Conservation (phyloP, 257 asterid species). For the Petrea volubilis region DNA sequence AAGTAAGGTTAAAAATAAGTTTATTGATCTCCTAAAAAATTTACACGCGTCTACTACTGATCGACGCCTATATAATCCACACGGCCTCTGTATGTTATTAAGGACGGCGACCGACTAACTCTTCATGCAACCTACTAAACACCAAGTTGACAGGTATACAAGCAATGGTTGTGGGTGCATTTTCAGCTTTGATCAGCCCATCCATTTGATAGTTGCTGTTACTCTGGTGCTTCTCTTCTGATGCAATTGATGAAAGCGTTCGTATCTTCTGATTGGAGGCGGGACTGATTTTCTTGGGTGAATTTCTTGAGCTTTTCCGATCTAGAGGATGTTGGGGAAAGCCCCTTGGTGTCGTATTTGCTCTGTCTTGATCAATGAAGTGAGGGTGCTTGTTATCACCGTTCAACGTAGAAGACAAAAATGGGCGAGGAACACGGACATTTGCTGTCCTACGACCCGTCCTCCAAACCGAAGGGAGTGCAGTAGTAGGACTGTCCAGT, state of each 20-base stretch:
- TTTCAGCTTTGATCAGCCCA: constrained; percentile 54
- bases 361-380: constrained; percentile 29
- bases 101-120: constrained; percentile 65
- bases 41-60: constrained; percentile 55
- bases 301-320: constrained; percentile 45
- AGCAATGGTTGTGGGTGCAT: constrained; percentile 56
- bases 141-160: constrained; percentile 94
- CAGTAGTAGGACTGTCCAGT: constrained; percentile 42
- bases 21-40: constrained; percentile 61
- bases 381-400: constrained; percentile 39
- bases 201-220: constrained; percentile 38
- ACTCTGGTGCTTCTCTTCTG: constrained; percentile 46
- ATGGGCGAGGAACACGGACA: constrained; percentile 81
- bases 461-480: constrained; percentile 81
- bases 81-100: constrained; percentile 27
- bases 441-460: constrained; percentile 95
- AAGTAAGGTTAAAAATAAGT: constrained; percentile 26
- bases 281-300: constrained; percentile 51
- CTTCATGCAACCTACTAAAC: constrained; percentile 92
- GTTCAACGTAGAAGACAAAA: constrained; percentile 33
- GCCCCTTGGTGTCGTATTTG: constrained; percentile 31
- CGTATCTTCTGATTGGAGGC: constrained; percentile 70
- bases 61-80: constrained; percentile 36
- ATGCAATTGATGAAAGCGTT: constrained; percentile 70
- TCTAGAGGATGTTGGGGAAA: constrained; percentile 29